Evolutionary conservation across 2,329 filamentous ascomycete genomes (phyloP), one percentile per base, ranked within the genome.

Genomic region (Fusarium xyrophilum): DNA sequence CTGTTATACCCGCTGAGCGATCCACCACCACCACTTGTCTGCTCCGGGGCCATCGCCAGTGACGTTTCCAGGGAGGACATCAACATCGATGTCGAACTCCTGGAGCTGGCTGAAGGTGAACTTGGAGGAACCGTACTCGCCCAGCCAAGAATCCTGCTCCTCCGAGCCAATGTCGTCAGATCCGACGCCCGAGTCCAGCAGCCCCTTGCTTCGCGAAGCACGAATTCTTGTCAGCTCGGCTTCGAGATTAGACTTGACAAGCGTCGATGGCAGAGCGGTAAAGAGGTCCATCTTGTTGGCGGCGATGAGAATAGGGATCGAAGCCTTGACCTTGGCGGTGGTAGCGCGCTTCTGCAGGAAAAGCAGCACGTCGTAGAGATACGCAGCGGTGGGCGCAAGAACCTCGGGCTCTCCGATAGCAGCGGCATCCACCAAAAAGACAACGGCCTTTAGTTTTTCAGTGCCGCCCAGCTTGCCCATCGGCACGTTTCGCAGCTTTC

Each of bases 231-330:
- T 88, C 63, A 98, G 88, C 78, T 97, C 95, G 15, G 85, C 83
- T 80, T 98, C 94, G 17, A 99, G 83, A 68, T 86, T 88, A 55
- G 85, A 84, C 78, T 88, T 90, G 62, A 97, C 92, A 33, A 96
- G 83, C 9, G 86, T 85, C 0, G 92, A 87, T 0, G 96, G 96
- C 53, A 97, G 82, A 11, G 95, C 93, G 0, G 96, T 97, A 77
- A 99, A 99, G 2, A 99, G 84, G 78, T 99, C 96, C 76, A 93
- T 86, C 84, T 99, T 99, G 80, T 98, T 99, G 56, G 93, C 94
- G 3, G 93, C 94, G 35, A 99, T 83, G 36, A 99, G 84, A 11
- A 99, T 85, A 0, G 92, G 89, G 12, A 96, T 84, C 46, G 84
- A 68, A 4, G 63, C 66, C 72, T 76, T 79, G 43, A 74, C 67